These are phyloP conservation scores for Penicillium sp. DNA, from an alignment of 2,329 filamentous ascomycete genomes.

Conservation along the genomic window DNA sequence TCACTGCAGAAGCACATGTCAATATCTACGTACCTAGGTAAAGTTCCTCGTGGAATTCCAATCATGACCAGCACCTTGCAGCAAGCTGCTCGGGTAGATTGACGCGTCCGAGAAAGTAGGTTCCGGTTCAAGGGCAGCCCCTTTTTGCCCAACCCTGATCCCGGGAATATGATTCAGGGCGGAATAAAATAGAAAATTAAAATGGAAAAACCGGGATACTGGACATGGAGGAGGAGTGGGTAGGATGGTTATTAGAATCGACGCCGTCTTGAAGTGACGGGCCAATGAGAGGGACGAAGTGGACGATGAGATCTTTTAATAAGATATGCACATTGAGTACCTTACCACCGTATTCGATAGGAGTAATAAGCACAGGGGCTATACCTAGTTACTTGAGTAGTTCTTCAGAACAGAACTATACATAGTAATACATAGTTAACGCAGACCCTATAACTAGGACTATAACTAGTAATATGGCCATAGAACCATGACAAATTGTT, in stretches of 20 bases:
- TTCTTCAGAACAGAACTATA: too few relatives aligned
- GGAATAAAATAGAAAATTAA: background rate
- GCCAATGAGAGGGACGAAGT: slow-evolving; percentile 11
- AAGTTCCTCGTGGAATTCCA: slow-evolving; percentile 23
- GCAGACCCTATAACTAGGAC: too few relatives aligned
- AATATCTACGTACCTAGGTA: slow-evolving; percentile 10
- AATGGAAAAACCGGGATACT: background rate
- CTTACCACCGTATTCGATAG: too few relatives aligned
- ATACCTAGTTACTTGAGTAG: too few relatives aligned
- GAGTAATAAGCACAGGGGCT: too few relatives aligned
- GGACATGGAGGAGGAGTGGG: slow-evolving; percentile 6
- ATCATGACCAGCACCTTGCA: slow-evolving; percentile 25
- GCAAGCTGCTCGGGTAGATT: slow-evolving; percentile 12
- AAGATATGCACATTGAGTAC: slow-evolving; percentile 9
- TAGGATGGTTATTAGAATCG: slow-evolving; percentile 18
- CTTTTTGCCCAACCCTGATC: slow-evolving; percentile 5
- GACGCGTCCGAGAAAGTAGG: slow-evolving; percentile 9
- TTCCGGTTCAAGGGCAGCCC: slow-evolving; percentile 2
- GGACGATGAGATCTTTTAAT: slow-evolving; percentile 12
- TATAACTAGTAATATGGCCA: background rate
- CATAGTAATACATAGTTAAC: too few relatives aligned
- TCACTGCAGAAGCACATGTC: slow-evolving; percentile 9
- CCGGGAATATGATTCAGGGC: background rate
- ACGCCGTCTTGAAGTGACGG: slow-evolving; percentile 9
- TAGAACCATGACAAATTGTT: background rate